Evolutionary conservation across 495 filamentous ascomycete genomes (phyloP).

Genomic region (Penicillium antarcticum): DNA sequence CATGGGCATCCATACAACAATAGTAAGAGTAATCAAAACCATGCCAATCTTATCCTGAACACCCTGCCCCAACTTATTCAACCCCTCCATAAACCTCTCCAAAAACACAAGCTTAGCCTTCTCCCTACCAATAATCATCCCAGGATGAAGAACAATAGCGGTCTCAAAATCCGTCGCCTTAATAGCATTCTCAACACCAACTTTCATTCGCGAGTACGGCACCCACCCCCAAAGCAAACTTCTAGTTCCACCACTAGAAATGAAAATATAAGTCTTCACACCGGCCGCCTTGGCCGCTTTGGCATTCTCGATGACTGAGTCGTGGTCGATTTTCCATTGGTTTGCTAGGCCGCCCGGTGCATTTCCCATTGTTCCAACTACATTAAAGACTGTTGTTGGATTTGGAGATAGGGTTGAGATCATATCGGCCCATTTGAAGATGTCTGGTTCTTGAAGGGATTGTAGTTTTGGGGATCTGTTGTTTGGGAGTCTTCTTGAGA

Average conservation of each 20-base stretch:
- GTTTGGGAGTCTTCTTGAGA: slow-evolving; percentile 53
- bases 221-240: slow-evolving; percentile 21
- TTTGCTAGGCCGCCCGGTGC: slow-evolving; percentile 42
- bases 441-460: slow-evolving; percentile 25
- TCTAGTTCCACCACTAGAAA: slow-evolving; percentile 38
- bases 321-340: slow-evolving; percentile 52
- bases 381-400: slow-evolving; percentile 44
- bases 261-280: slow-evolving; percentile 47
- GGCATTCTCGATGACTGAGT: slow-evolving; percentile 46
- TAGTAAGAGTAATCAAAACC: background rate
- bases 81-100: slow-evolving; percentile 24
- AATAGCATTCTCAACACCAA: slow-evolving; percentile 38
- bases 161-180: slow-evolving; percentile 35
- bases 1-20: slow-evolving; percentile 5
- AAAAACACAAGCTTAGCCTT: slow-evolving; percentile 26
- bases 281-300: slow-evolving; percentile 46
- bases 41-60: slow-evolving; percentile 35
- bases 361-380: slow-evolving; percentile 43
- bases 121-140: slow-evolving; percentile 37
- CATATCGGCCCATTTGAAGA: slow-evolving; percentile 31
- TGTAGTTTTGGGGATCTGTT: slow-evolving; percentile 47
- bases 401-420: slow-evolving; percentile 33
- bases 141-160: slow-evolving; percentile 34
- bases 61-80: slow-evolving; percentile 24
- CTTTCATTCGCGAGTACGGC: slow-evolving; percentile 40